Conservation (phyloP, 2,329 filamentous ascomycete genomes). For the Exophiala phaeomuriformis region DNA sequence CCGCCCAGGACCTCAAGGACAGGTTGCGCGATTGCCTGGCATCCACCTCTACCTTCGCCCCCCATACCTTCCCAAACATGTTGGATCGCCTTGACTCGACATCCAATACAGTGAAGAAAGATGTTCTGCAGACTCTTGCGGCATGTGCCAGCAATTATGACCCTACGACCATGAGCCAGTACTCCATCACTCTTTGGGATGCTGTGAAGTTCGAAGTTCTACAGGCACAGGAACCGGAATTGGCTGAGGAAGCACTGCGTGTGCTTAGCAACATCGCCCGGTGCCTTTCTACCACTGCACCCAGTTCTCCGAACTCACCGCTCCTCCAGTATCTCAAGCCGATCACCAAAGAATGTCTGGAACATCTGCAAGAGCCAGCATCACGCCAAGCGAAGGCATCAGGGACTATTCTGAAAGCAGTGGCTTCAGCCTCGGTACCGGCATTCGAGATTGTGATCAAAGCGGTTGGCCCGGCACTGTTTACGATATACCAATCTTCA, state of each 20-base stretch:
- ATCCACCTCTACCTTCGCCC: slow-evolving; percentile 56
- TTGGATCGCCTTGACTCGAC: slow-evolving; percentile 64
- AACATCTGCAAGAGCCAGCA: slow-evolving; percentile 60
- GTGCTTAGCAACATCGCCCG: slow-evolving; percentile 50
- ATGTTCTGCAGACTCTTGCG: slow-evolving; percentile 56
- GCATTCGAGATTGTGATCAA: slow-evolving; percentile 51
- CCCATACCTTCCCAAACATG: slow-evolving; percentile 58
- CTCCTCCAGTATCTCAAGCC: slow-evolving; percentile 52
- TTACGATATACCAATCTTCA: slow-evolving; percentile 54
- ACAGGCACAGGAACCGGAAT: slow-evolving; percentile 58
- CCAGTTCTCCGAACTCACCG: slow-evolving; percentile 35
- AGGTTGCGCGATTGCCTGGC: slow-evolving; percentile 58
- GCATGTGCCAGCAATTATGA: slow-evolving; percentile 56
- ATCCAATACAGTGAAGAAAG: slow-evolving; percentile 61
- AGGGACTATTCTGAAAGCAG: slow-evolving; percentile 52
- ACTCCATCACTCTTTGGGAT: slow-evolving; percentile 61
- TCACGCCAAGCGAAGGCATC: slow-evolving; percentile 61
- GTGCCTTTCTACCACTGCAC: slow-evolving; percentile 44
- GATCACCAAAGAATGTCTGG: slow-evolving; percentile 59
- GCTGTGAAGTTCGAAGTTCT: slow-evolving; percentile 62
- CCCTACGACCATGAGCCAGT: slow-evolving; percentile 52
- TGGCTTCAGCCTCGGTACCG: slow-evolving; percentile 49
- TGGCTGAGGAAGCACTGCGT: slow-evolving; percentile 53
- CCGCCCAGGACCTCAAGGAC: slow-evolving; percentile 59
- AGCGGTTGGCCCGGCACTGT: slow-evolving; percentile 50